Conservation (phyloP, 2,329 filamentous ascomycete species). For the Penicillium sp. region DNA sequence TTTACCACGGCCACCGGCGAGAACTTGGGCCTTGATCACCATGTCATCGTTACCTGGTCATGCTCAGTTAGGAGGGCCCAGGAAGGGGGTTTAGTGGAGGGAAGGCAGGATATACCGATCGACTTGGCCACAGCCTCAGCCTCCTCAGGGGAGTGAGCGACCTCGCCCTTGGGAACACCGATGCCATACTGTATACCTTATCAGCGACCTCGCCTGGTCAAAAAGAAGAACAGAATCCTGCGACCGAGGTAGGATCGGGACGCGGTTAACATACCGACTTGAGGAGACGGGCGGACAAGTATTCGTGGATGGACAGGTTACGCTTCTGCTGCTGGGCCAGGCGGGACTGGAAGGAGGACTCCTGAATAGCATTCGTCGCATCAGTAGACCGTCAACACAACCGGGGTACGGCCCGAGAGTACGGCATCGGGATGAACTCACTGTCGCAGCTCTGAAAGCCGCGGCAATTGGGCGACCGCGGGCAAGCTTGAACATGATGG, state of each 20-base stretch:
- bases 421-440: constrained; percentile 44
- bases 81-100: neutral
- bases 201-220: constrained; percentile 20
- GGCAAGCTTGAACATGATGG: constrained; percentile 80
- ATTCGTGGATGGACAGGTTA: constrained; percentile 95
- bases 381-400: constrained; percentile 8
- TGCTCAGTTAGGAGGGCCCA: constrained; percentile 18
- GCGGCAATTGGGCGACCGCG: constrained; percentile 75
- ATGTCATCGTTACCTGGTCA: constrained; percentile 72
- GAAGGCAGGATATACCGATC: constrained; percentile 58
- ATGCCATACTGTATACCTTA: constrained; percentile 70
- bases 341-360: constrained; percentile 51
- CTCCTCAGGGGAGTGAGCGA: constrained; percentile 77
- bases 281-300: constrained; percentile 88
- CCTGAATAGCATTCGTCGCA: constrained; percentile 40
- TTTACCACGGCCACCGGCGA: constrained; percentile 96
- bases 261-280: constrained; percentile 51
- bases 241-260: constrained; percentile 11
- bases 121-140: constrained; percentile 86
- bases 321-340: constrained; percentile 71
- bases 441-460: constrained; percentile 72
- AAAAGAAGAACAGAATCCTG: constrained; percentile 8
- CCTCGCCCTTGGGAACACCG: constrained; percentile 82
- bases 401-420: constrained; percentile 12
- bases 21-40: constrained; percentile 99